Base-by-base conservation (phyloP, 768 basidiomycete species). In the Cystobasidium tubakii region DNA sequence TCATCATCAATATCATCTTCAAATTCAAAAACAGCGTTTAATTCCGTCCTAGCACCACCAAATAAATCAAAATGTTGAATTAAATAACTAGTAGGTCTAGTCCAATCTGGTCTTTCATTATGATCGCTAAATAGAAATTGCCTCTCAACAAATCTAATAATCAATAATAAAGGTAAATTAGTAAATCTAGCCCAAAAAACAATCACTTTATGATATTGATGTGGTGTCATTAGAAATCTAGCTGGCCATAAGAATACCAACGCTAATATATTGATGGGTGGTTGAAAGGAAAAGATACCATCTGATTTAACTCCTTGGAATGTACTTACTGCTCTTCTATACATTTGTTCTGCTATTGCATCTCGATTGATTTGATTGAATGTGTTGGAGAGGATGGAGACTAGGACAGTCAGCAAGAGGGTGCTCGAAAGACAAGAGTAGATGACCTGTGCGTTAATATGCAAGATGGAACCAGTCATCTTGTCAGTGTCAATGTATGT, bases 291-390 rank as follows among this genome's bases (percentile, higher is more conserved):
- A 15, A 73, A 75, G 7, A 79, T 55, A 10, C 75, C 72, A 57
- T 79, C 77, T 7, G 80, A 78, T 75, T 83, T 83, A 79, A 77
- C 83, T 87, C 94, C 93, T 84, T 98, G 96, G 64, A 99, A 88
- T 0, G 94, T 97, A 1, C 67, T 73, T 12, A 78, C 72, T 0
- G 79, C 77, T 44, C 74, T 60, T 50, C 77, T 73, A 67, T 76
- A 72, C 9, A 77, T 64, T 10, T 76, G 57, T 50, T 78, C 77
- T 2, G 71, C 73, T 34, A 76, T 74, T 15, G 95, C 96, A 81
- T 97, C 92, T 77, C 91, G 89, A 75, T 88, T 94, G 78, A 98
- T 92, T 7, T 86, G 90, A 0, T 94, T 88, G 80, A 99, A 99
- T 0, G 96, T 97, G 79, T 97, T 91, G 6, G 92, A 92, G 29